phyloP scores from a whole-genome alignment of 2,329 filamentous ascomycete species.

The Penicillium oxalicum region DNA sequence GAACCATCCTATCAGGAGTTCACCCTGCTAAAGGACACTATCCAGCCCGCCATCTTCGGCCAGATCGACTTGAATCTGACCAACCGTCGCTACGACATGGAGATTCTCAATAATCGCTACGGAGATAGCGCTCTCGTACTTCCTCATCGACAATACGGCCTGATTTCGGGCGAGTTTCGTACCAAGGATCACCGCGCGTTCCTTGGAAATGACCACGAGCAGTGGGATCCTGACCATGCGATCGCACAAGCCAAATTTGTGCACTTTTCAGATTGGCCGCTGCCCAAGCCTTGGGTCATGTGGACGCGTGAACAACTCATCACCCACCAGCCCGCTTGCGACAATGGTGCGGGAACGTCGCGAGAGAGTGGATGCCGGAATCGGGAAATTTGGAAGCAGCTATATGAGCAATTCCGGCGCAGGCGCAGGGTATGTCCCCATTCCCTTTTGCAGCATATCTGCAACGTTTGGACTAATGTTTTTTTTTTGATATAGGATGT shows the following conservation, averaged over 20 bases:
- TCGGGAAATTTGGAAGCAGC: conserved; percentile 32
- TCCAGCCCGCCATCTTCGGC: conserved; percentile 22
- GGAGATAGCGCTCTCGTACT: conserved; percentile 54
- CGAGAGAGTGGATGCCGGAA: conserved; percentile 35
- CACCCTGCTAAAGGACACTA: conserved; percentile 23
- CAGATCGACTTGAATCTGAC: conserved; percentile 22
- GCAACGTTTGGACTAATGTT: not conserved
- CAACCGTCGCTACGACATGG: conserved; percentile 54
- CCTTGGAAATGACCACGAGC: conserved; percentile 45
- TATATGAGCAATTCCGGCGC: conserved; percentile 35
- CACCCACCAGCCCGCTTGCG: conserved; percentile 30
- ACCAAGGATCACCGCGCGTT: conserved; percentile 47
- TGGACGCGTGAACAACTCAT: conserved; percentile 31
- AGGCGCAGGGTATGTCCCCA: conserved; percentile 24
- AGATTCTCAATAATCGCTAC: conserved; percentile 60
- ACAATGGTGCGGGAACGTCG: conserved; percentile 30
- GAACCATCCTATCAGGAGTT: conserved; percentile 51
- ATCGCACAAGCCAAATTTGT: conserved; percentile 59
- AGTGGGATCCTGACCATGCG: conserved; percentile 54
- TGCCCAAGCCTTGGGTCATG: conserved; percentile 60
- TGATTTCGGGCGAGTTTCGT: conserved; percentile 60
- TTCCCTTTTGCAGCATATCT: not conserved
- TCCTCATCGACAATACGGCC: conserved; percentile 57
- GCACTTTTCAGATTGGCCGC: conserved; percentile 67
- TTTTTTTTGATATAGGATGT: conserved; percentile 19